Conservation (phyloP, 2,329 filamentous ascomycete species). For the Paraphaeosphaeria sporulosa region DNA sequence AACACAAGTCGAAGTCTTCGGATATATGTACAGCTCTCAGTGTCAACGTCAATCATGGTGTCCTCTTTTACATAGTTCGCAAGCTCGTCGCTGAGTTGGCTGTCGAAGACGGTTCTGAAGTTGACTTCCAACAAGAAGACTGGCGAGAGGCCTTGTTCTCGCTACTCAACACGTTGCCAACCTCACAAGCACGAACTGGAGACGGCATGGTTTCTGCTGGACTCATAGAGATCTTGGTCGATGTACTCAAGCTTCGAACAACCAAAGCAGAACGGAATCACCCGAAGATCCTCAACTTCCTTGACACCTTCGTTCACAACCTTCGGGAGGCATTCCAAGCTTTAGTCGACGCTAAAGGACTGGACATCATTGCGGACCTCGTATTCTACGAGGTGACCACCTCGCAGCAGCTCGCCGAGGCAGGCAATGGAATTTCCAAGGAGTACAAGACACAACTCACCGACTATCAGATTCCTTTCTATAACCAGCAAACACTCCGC, state of each 20-base stretch:
- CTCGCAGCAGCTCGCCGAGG: conserved; percentile 70
- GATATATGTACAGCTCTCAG: conserved; percentile 92
- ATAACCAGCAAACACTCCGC: conserved; percentile 90
- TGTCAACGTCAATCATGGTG: conserved; percentile 94
- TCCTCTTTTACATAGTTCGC: conserved; percentile 89
- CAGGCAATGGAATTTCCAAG: conserved; percentile 74
- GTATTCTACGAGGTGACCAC: conserved; percentile 79
- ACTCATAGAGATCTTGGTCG: conserved; percentile 86
- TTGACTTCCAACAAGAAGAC: conserved; percentile 76
- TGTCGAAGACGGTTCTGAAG: conserved; percentile 57
- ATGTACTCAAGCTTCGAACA: conserved; percentile 85
- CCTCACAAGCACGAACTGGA: conserved; percentile 73
- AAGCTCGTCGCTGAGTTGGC: conserved; percentile 87
- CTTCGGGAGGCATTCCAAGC: conserved; percentile 85
- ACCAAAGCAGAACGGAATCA: conserved; percentile 83
- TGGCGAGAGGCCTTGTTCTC: conserved; percentile 92
- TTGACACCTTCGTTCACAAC: conserved; percentile 87
- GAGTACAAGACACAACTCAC: conserved; percentile 81
- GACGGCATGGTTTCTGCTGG: conserved; percentile 88
- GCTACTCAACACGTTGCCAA: conserved; percentile 82
- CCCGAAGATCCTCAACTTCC: conserved; percentile 82
- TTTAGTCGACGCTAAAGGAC: conserved; percentile 80
- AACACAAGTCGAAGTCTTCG: conserved; percentile 75
- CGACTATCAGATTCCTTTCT: conserved; percentile 93
- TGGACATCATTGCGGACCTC: conserved; percentile 89